A percentile compares a stretch with the other conserved stretches of the same genome.
Evolutionary conservation across 306 rosid genomes (phyloP).

Genomic region (Cucurbita pepo): DNA sequence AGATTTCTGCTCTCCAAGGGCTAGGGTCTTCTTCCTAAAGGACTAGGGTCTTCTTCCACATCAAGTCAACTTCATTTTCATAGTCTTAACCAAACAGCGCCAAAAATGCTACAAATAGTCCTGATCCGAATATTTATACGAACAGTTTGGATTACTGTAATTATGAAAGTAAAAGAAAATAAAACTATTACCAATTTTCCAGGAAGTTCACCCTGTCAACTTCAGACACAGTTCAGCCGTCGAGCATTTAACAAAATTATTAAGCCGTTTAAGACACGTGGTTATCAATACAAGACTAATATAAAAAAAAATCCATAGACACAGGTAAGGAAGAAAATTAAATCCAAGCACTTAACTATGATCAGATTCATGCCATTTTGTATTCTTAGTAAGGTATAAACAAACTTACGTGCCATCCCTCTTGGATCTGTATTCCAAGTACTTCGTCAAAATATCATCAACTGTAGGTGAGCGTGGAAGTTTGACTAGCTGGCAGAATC

Average conservation of each 20-base stretch:
- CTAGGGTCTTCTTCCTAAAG: background rate
- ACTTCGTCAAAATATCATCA: constrained; percentile 77
- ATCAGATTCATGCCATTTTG: background rate
- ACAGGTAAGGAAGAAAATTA: background rate
- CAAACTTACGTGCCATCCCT: constrained; percentile 77
- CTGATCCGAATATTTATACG: background rate
- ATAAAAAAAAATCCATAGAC: background rate
- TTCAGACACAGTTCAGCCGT: background rate
- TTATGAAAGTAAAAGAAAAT: background rate
- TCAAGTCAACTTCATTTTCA: background rate
- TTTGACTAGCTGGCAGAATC: constrained; percentile 57
- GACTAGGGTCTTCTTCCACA: background rate
- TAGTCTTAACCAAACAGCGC: background rate
- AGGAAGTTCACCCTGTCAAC: background rate
- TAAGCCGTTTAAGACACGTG: background rate
- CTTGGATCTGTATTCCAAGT: constrained; percentile 74
- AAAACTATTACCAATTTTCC: background rate
- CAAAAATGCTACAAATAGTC: background rate
- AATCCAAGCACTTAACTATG: background rate
- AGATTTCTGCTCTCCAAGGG: background rate
- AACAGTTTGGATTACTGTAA: background rate
- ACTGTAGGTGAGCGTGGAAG: constrained; percentile 98
- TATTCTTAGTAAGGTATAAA: background rate
- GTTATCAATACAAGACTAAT: background rate
- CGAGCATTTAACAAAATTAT: background rate